Base-by-base conservation (phyloP, 2,329 filamentous ascomycete species). In the Lecanicillium sp. region DNA sequence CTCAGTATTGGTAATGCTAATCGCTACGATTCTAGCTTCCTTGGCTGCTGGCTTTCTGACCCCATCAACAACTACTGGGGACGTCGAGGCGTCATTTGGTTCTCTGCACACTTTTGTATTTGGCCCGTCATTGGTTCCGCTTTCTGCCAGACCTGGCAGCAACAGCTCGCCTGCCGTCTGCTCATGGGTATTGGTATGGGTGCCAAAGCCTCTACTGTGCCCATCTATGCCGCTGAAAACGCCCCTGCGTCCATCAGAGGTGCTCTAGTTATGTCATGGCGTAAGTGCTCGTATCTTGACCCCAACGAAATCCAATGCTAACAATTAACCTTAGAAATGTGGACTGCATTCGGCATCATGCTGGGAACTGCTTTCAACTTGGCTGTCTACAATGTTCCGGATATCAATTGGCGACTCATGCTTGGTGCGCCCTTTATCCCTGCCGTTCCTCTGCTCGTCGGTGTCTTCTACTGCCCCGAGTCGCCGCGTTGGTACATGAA, bases 261-360 rank as follows among this genome's bases (percentile, higher is more conserved):
- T 46, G 83, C 81, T 6, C 67, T 92, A 15, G 84, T 89, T 46
- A 90, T 90, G 84, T 80, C 79, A 45, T 90, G 85, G 84, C 63
- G 22, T 25, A 25, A 25, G 22, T 25, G 7, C 11, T 25, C 22
- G 11, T 25, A 6, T 11, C 11, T 11, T 11, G 11, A 25, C 22
- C 22, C 11, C 7, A 6, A 11, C 11, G 6, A 7, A 25, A 25
- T 7, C 6, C 22, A 25, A 25, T 25, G 11, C 22, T 25, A 25
- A 25, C 22, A 25, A 25, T 25, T 6, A n/a, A n/a, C 7, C 22
- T 7, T 25, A 25, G 22, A 89, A 60, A 65, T 83, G 58, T 83
- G 78, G 75, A 78, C 71, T 4, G 71, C 71, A 2, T 75, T 79
- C 49, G 75, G 75, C 34, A 78, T 79, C 45, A 70, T 78, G 48